Base-by-base conservation (phyloP, 208 protist species). In the Crithidia thermophila region DNA sequence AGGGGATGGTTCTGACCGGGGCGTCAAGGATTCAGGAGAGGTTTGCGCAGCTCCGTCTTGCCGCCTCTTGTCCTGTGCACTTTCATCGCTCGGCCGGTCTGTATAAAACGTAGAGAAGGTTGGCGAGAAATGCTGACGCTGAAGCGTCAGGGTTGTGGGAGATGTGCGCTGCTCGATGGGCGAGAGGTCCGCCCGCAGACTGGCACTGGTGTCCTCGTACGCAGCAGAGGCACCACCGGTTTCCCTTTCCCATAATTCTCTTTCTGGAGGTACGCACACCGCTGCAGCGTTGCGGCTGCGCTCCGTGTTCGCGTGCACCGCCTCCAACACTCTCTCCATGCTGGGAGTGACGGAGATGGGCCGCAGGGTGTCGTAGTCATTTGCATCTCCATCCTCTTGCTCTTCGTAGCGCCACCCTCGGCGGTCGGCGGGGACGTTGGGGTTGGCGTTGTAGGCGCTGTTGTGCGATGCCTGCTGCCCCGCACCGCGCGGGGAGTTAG, bases 71-170 rank as follows among this genome's bases (percentile, higher is more conserved):
- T 39, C n/a, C 9, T 33, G 30, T 0, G 25, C 25, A 8, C 34
- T 1, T 3, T 4, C 5, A 45, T 36, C 51, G 40, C 28, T 39
- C n/a, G 42, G n/a, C 10, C 8, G 25, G 21, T 51, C 68, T 3
- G 68, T 68, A 46, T 57, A 75, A 20, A 75, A 68, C 4, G 50
- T 23, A 23, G 37, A 50, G 13, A 68, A 14, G 28, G 53, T 30
- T 0, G 60, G 31, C 10, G 52, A 62, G 2, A 67, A 30, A 11
- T 23, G 42, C 4, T 56, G 42, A 39, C 33, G 27, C 49, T 52
- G 50, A 9, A 53, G 51, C 34, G 43, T 39, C 18, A 47, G 36
- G 14, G 58, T 34, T 18, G 7, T 21, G 11, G 58, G 50, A 7
- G 34, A 42, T 20, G 23, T 36, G 13, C 3, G 55, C 56, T n/a